phyloP scores from a whole-genome alignment of 2,329 filamentous ascomycete genomes.

The Chrysoporthe deuterocubensis region DNA sequence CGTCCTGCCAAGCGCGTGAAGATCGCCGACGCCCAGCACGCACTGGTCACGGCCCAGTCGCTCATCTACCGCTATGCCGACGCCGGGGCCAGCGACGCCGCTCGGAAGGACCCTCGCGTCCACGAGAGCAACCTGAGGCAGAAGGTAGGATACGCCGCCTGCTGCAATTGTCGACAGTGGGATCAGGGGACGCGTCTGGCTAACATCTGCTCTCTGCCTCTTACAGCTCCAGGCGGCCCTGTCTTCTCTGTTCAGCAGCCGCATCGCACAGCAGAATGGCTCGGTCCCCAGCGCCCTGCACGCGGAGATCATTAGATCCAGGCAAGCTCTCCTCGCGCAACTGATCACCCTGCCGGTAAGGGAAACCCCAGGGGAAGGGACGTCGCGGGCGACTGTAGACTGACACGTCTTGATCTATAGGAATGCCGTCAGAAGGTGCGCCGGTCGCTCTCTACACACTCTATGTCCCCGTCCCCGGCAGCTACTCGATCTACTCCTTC shows the following conservation, averaged over 20 bases:
- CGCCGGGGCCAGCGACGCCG: constrained; percentile 1
- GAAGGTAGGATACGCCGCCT: constrained; percentile 12
- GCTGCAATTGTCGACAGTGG: neutral
- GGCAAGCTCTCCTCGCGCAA: neutral
- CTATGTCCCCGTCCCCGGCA: neutral
- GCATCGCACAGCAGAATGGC: constrained; percentile 3
- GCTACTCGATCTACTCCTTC: neutral
- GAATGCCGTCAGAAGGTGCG: constrained; percentile 9
- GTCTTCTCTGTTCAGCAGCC: neutral
- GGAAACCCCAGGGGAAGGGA: neutral
- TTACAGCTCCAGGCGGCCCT: constrained; percentile 16
- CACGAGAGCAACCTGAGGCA: constrained; percentile 3
- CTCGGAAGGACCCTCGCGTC: neutral
- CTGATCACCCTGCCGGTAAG: constrained; percentile 19
- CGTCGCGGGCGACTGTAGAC: neutral
- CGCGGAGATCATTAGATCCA: neutral
- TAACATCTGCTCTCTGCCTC: neutral
- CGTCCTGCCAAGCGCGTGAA: constrained; percentile 22
- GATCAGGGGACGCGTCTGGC: too few species aligned
- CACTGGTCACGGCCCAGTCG: neutral
- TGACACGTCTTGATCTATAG: constrained; percentile 10
- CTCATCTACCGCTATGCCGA: constrained; percentile 12
- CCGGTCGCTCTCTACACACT: neutral
- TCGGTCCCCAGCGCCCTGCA: neutral
- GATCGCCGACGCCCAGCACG: constrained; percentile 7